phyloP scores from a whole-genome alignment of 441 rosid species.

The Jatropha podagrica region DNA sequence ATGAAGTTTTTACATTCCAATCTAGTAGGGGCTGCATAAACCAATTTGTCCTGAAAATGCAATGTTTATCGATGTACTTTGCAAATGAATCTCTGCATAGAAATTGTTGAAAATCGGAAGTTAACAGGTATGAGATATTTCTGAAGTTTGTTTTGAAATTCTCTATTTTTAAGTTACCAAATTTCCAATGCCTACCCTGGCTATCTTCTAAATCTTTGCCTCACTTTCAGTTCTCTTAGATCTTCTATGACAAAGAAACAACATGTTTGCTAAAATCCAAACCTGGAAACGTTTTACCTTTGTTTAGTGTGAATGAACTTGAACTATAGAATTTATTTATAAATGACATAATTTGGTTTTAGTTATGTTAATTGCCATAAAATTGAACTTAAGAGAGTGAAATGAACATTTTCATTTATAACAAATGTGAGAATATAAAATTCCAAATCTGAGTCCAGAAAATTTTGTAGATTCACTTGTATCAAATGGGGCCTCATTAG shows the following conservation, averaged over 20 bases:
- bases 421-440: too few relatives aligned
- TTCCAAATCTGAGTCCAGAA: too few relatives aligned
- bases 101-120: not conserved
- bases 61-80: not conserved
- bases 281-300: too few relatives aligned
- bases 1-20: not conserved
- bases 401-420: too few relatives aligned
- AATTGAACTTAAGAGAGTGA: too few relatives aligned
- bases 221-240: not conserved
- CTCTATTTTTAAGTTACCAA: not conserved
- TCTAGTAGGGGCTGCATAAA: too few relatives aligned
- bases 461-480: too few relatives aligned
- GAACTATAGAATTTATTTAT: too few relatives aligned
- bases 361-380: too few relatives aligned
- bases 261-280: not conserved
- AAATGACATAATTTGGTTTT: too few relatives aligned
- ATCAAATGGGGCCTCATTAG: not conserved
- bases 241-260: not conserved
- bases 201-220: not conserved
- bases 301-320: too few relatives aligned
- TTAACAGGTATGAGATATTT: not conserved
- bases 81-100: not conserved
- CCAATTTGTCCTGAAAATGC: not conserved
- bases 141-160: not conserved
- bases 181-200: not conserved